phyloP scores from a whole-genome alignment of 495 filamentous ascomycete genomes.

The Margaritispora aquatica region DNA sequence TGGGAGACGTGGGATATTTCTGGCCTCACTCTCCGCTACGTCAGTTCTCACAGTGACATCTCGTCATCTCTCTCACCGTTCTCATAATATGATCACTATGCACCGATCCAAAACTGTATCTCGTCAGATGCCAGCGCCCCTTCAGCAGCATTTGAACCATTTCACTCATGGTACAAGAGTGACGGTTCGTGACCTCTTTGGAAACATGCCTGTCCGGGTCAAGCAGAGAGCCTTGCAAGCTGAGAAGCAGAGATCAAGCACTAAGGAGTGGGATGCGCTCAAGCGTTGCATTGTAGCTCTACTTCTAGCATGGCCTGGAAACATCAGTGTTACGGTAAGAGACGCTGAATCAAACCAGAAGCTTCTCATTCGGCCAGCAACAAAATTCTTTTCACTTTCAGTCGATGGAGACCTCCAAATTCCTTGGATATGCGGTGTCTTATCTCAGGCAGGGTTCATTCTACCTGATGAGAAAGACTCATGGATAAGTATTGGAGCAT shows the following conservation, averaged over 20 bases:
- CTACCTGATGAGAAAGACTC: conserved; percentile 38
- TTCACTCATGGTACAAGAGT: conserved; percentile 71
- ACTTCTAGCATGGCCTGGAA: conserved; percentile 55
- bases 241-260: conserved; percentile 32
- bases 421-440: conserved; percentile 43
- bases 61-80: conserved; percentile 54
- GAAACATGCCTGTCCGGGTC: conserved; percentile 93
- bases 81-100: conserved; percentile 63
- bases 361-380: conserved; percentile 1
- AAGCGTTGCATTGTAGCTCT: conserved; percentile 53
- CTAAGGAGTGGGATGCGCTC: conserved; percentile 61
- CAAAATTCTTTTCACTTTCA: not conserved
- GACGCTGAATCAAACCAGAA: conserved; percentile 27
- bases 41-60: conserved; percentile 78
- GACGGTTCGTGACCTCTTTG: conserved; percentile 81
- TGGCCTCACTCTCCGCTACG: conserved; percentile 71
- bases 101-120: conserved; percentile 66
- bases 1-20: conserved; percentile 67
- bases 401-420: not conserved
- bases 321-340: conserved; percentile 37
- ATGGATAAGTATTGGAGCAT: conserved; percentile 68
- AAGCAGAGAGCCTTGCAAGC: conserved; percentile 59
- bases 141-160: conserved; percentile 49
- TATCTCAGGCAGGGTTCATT: conserved; percentile 59
- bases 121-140: conserved; percentile 57